Evolutionary conservation across 2,329 filamentous ascomycete genomes (phyloP).

Genomic region (Cordyceps cateniannulata): DNA sequence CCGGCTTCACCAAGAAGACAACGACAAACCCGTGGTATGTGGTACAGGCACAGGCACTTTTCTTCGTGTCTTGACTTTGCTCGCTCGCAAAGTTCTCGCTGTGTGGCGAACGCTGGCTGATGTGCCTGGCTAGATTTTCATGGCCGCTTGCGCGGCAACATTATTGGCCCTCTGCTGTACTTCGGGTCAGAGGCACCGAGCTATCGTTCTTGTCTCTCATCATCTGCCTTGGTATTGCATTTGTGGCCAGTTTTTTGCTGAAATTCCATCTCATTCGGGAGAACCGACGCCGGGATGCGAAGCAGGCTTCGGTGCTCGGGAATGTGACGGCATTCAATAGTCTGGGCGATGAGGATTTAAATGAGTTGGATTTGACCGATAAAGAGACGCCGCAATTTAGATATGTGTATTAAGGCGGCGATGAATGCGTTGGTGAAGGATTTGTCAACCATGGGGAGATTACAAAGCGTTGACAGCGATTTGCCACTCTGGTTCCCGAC

Average conservation of each 20-base stretch:
- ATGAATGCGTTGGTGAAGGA: neutral
- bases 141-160: conserved; percentile 55
- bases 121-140: conserved; percentile 33
- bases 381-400: conserved; percentile 46
- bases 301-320: neutral
- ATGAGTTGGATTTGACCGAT: conserved; percentile 41
- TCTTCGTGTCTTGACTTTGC: no score
- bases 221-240: conserved; percentile 48
- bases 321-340: neutral
- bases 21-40: conserved; percentile 44
- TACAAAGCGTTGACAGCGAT: neutral
- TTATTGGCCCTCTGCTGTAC: conserved; percentile 55
- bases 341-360: neutral
- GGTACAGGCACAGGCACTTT: no score
- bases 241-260: conserved; percentile 35
- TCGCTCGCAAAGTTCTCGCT: no score
- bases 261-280: conserved; percentile 42
- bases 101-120: no score
- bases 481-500: neutral
- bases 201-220: conserved; percentile 56
- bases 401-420: conserved; percentile 30
- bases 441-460: neutral
- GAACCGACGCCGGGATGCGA: conserved; percentile 46
- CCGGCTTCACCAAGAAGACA: conserved; percentile 55
- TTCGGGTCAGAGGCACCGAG: conserved; percentile 49